phyloP scores from a whole-genome alignment of 2,329 filamentous ascomycete genomes.

The Samsoniella hepiali region DNA sequence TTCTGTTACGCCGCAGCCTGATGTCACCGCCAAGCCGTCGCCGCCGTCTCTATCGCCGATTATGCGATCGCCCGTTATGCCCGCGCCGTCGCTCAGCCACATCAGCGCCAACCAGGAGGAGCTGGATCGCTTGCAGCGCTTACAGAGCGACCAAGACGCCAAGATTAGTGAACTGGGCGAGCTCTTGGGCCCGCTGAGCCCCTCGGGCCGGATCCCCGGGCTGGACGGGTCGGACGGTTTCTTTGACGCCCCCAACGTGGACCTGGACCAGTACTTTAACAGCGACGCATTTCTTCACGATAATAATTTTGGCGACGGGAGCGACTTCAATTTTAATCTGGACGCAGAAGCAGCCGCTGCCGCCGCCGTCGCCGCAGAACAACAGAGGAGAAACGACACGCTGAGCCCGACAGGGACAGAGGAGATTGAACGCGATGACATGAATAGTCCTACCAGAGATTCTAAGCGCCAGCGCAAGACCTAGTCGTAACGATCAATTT shows the following conservation, averaged over 20 bases:
- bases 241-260: slow-evolving; percentile 39
- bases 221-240: slow-evolving; percentile 43
- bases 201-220: slow-evolving; percentile 74
- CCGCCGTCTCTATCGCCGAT: slow-evolving; percentile 47
- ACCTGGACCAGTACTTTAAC: slow-evolving; percentile 52
- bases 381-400: slow-evolving; percentile 32
- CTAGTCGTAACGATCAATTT: background rate
- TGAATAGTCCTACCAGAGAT: slow-evolving; percentile 22
- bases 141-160: slow-evolving; percentile 75
- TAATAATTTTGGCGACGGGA: slow-evolving; percentile 41
- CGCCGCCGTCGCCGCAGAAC: slow-evolving; percentile 24
- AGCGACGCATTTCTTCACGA: slow-evolving; percentile 40
- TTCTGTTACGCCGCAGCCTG: slow-evolving; percentile 21
- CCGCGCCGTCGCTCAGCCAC: slow-evolving; percentile 54
- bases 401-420: slow-evolving; percentile 49
- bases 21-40: slow-evolving; percentile 26
- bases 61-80: slow-evolving; percentile 42
- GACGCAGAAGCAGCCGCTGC: slow-evolving; percentile 33
- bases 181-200: slow-evolving; percentile 74
- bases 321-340: slow-evolving; percentile 52
- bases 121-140: slow-evolving; percentile 71
- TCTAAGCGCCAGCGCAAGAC: slow-evolving; percentile 18
- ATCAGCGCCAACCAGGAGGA: slow-evolving; percentile 70
- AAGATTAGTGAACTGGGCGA: slow-evolving; percentile 73
- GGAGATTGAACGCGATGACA: slow-evolving; percentile 46